phyloP scores from a whole-genome alignment of 306 rosid genomes.

The Acmispon strigosus region DNA sequence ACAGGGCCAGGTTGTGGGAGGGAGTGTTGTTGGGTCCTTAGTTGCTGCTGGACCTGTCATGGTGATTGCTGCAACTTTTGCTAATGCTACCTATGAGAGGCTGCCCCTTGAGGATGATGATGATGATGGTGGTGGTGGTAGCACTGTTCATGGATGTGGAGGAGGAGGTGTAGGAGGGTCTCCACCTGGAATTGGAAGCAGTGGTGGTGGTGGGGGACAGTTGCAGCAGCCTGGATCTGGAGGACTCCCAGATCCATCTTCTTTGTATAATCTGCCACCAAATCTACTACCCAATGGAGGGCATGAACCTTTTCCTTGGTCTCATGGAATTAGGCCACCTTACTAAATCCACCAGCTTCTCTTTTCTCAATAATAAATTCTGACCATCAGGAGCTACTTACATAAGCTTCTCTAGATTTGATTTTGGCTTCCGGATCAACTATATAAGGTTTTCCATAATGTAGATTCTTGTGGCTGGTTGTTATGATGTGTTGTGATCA shows the following conservation, averaged over 20 bases:
- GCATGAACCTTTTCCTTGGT: conserved; percentile 66
- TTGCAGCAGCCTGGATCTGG: conserved; percentile 21
- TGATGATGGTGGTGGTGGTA: conserved; percentile 22
- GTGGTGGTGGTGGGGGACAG: conserved; percentile 16
- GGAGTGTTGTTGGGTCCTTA: conserved; percentile 79
- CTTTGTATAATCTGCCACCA: conserved; percentile 57
- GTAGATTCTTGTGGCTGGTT: too few species aligned
- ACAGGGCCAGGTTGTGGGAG: conserved; percentile 85
- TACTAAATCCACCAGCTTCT: conserved; percentile 13
- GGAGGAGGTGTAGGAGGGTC: conserved; percentile 37
- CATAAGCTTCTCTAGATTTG: too few species aligned
- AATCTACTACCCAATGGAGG: conserved; percentile 67
- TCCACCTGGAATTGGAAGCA: conserved; percentile 44
- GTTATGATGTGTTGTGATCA: background rate
- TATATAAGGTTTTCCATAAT: too few species aligned
- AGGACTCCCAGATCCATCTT: conserved; percentile 56
- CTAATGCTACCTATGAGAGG: conserved; percentile 88
- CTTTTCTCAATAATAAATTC: too few species aligned
- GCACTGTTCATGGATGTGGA: conserved; percentile 23
- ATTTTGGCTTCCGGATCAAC: too few species aligned
- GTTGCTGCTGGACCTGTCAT: conserved; percentile 90
- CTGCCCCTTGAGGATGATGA: conserved; percentile 82
- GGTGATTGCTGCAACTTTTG: conserved; percentile 86
- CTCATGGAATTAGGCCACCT: conserved; percentile 53
- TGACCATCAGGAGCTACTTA: too few species aligned